Percentiles rank a stretch among this genome's conserved stretches.
Conservation (phyloP, 768 basidiomycete genomes). For the Russula sp. region DNA sequence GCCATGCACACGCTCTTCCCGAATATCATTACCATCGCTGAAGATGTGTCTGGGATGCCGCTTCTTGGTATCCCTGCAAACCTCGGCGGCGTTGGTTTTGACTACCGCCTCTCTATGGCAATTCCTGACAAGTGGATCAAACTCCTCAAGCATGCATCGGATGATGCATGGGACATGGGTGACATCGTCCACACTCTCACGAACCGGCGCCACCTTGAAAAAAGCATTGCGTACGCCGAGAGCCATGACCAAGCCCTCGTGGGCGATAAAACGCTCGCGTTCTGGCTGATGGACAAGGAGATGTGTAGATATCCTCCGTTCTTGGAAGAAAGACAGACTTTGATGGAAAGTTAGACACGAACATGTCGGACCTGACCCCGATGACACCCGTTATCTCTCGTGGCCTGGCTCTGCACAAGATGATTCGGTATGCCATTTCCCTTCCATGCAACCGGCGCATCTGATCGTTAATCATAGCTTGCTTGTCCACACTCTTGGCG, state of each 20-base stretch:
- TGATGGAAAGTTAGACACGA: slow-evolving; percentile 54
- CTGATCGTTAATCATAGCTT: slow-evolving; percentile 44
- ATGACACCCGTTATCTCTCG: slow-evolving; percentile 83
- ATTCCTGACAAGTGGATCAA: slow-evolving; percentile 99
- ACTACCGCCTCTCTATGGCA: slow-evolving; percentile 98
- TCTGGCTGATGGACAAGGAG: slow-evolving; percentile 99
- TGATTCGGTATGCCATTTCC: slow-evolving; percentile 68
- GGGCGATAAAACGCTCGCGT: slow-evolving; percentile 97
- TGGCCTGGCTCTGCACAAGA: slow-evolving; percentile 91
- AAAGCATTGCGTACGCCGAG: slow-evolving; percentile 89
- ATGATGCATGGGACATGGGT: slow-evolving; percentile 84
- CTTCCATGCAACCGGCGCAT: neutral
- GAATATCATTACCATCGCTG: slow-evolving; percentile 82
- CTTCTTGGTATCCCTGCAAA: slow-evolving; percentile 75
- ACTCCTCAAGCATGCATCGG: slow-evolving; percentile 84
- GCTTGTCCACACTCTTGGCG: slow-evolving; percentile 86
- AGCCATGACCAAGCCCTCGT: slow-evolving; percentile 98
- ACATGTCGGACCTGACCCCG: slow-evolving; percentile 86
- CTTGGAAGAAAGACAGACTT: neutral
- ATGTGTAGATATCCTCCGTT: slow-evolving; percentile 67
- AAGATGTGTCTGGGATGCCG: slow-evolving; percentile 99
- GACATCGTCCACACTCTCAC: slow-evolving; percentile 85
- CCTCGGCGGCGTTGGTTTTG: slow-evolving; percentile 91
- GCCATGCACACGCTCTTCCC: slow-evolving; percentile 81
- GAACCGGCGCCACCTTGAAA: slow-evolving; percentile 85